Evolutionary conservation across 2,329 filamentous ascomycete genomes (phyloP).

Genomic region (Calcarisporium arbuscula): DNA sequence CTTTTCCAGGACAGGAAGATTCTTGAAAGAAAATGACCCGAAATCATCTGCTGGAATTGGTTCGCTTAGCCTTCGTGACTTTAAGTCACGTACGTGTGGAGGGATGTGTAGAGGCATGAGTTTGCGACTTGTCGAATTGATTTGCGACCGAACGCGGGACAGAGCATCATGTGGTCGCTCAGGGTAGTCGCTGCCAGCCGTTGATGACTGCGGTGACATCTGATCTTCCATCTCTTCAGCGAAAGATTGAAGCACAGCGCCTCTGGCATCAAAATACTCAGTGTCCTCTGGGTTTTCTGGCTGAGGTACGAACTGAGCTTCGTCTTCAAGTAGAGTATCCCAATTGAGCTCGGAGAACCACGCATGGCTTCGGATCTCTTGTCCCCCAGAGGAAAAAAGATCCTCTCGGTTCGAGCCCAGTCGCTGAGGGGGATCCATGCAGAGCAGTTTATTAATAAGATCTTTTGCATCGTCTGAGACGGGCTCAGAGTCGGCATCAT

Average conservation of each 20-base stretch:
- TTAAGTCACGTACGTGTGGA: constrained; percentile 86
- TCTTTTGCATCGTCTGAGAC: constrained; percentile 87
- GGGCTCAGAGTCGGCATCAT: constrained; percentile 64
- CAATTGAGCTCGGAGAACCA: constrained; percentile 89
- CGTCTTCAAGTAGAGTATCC: constrained; percentile 87
- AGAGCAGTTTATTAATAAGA: constrained; percentile 87
- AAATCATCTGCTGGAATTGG: constrained; percentile 88
- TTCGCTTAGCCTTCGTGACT: constrained; percentile 83
- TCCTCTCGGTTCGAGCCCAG: constrained; percentile 82
- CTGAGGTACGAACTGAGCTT: constrained; percentile 90
- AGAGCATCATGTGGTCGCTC: constrained; percentile 93
- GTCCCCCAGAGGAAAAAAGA: constrained; percentile 74
- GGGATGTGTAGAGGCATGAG: constrained; percentile 95
- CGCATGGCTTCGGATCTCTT: constrained; percentile 81
- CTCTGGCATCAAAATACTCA: constrained; percentile 91
- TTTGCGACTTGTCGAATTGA: constrained; percentile 79
- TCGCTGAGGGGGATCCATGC: constrained; percentile 72
- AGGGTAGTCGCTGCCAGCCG: constrained; percentile 67
- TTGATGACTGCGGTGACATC: constrained; percentile 62
- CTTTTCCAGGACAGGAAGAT: constrained; percentile 90
- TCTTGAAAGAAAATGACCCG: constrained; percentile 95
- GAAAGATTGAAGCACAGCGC: constrained; percentile 87
- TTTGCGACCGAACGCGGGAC: constrained; percentile 80
- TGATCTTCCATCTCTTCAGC: constrained; percentile 93
- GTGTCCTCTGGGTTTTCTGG: constrained; percentile 94